Evolutionary conservation across 176 grass and related monocot genomes (phyloP).

Genomic region (Zea luxurians): DNA sequence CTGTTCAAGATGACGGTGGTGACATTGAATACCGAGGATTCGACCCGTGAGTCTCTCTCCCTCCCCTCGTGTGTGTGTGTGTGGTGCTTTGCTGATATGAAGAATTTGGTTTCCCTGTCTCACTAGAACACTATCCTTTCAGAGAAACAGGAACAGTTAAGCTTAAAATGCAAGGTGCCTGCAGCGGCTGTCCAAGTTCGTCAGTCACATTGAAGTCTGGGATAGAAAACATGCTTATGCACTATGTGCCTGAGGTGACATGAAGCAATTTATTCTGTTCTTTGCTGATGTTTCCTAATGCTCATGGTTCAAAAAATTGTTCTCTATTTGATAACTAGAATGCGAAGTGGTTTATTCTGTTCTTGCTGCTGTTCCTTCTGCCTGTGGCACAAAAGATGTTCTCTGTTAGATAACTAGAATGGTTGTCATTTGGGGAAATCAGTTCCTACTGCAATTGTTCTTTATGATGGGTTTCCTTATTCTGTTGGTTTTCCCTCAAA

Average conservation of each 20-base stretch:
- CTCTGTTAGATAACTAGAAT: background rate
- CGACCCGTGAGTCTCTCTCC: conserved; percentile 60
- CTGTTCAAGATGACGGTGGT: conserved; percentile 98
- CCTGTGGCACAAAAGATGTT: background rate
- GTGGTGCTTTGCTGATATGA: background rate
- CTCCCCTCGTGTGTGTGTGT: too few relatives aligned
- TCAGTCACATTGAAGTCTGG: conserved; percentile 95
- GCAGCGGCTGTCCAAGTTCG: conserved; percentile 95
- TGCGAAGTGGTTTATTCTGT: background rate
- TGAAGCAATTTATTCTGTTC: conserved; percentile 16
- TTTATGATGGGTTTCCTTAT: background rate
- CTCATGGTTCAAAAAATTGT: background rate
- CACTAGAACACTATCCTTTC: conserved; percentile 37
- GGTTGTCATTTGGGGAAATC: background rate
- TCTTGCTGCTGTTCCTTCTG: background rate
- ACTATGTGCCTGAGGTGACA: conserved; percentile 94
- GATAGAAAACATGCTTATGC: conserved; percentile 99
- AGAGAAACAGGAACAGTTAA: conserved; percentile 87
- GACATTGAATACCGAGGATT: conserved; percentile 96
- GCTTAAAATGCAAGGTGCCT: conserved; percentile 97
- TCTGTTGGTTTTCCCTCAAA: too few relatives aligned
- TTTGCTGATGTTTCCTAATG: background rate
- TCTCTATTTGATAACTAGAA: background rate
- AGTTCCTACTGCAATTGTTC: background rate
- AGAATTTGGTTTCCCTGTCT: conserved; percentile 11